Evolutionary conservation across 768 basidiomycete species (phyloP).

Genomic region (Solioccasus polychromus): DNA sequence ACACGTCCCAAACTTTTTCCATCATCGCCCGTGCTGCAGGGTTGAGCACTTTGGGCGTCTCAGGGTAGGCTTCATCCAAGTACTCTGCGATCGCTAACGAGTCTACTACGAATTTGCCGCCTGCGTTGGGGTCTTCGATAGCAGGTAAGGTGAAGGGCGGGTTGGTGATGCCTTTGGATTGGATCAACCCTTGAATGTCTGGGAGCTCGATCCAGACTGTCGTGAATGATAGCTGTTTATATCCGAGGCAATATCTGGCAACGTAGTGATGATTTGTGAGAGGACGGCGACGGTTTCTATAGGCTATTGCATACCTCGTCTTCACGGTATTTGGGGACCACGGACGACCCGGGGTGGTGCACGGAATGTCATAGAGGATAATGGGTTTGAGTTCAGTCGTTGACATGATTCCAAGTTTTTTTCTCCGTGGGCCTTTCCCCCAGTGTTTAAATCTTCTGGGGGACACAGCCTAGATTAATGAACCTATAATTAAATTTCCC

Average conservation of each 20-base stretch:
- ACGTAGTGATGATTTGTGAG: too few relatives aligned
- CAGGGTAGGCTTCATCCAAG: conserved; percentile 49
- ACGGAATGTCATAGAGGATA: conserved; percentile 36
- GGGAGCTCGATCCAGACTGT: conserved; percentile 34
- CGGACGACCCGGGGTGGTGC: conserved; percentile 21
- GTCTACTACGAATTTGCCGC: conserved; percentile 36
- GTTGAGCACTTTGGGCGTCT: conserved; percentile 39
- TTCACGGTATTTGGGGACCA: conserved; percentile 35
- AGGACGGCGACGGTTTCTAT: too few relatives aligned
- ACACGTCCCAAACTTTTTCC: conserved; percentile 24
- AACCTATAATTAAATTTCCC: too few relatives aligned
- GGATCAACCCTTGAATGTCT: conserved; percentile 38
- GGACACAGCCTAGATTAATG: too few relatives aligned
- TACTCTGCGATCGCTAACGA: conserved; percentile 48
- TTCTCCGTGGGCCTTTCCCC: too few relatives aligned
- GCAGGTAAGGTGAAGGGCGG: conserved; percentile 43
- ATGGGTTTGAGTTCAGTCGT: conserved; percentile 20
- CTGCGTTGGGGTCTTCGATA: conserved; percentile 45
- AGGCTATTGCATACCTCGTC: too few relatives aligned
- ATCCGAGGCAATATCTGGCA: conserved; percentile 15
- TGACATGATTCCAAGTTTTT: too few relatives aligned
- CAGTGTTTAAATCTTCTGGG: too few relatives aligned
- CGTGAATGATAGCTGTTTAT: conserved; percentile 11
- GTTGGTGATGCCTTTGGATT: conserved; percentile 25
- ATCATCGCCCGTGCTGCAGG: conserved; percentile 32